These are phyloP conservation scores for Wickerhamiella azyma DNA, from an alignment of 805 yeast genomes.

Conservation along the genomic window DNA sequence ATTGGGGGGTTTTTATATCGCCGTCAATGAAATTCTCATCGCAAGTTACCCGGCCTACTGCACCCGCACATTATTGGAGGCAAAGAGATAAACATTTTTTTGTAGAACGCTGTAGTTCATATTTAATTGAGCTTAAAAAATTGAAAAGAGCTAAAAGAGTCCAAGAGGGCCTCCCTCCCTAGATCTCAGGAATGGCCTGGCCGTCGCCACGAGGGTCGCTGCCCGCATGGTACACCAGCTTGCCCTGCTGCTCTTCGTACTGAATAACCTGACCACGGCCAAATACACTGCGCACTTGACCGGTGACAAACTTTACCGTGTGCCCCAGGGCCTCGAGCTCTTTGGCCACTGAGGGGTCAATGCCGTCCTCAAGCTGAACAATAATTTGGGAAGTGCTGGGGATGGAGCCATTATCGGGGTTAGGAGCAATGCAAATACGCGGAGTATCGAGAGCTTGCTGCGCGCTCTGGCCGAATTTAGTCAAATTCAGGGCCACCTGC, in stretches of 20 bases:
- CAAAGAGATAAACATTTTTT: too few species aligned
- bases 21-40: neutral
- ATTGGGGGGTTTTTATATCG: conserved; percentile 4
- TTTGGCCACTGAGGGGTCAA: conserved; percentile 33
- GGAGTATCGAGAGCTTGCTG: conserved; percentile 70
- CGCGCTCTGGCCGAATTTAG: conserved; percentile 48
- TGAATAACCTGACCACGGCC: conserved; percentile 62
- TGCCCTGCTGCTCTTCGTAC: conserved; percentile 27
- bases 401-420: conserved; percentile 49
- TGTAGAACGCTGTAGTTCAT: too few species aligned
- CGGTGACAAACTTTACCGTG: conserved; percentile 32
- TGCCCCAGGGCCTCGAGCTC: conserved; percentile 45
- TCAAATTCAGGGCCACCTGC: conserved; percentile 56
- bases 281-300: conserved; percentile 32
- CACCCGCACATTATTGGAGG: neutral
- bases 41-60: conserved; percentile 6
- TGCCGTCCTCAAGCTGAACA: conserved; percentile 54
- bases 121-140: neutral
- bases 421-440: conserved; percentile 49
- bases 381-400: conserved; percentile 45
- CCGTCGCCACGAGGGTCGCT: conserved; percentile 82
- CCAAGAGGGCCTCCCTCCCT: neutral
- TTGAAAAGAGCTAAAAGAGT: conserved; percentile 13
- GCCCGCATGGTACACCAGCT: conserved; percentile 49
- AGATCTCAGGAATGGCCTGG: conserved; percentile 45